Evolutionary conservation across 768 basidiomycete species (phyloP).

Genomic region (Collybia sp.): DNA sequence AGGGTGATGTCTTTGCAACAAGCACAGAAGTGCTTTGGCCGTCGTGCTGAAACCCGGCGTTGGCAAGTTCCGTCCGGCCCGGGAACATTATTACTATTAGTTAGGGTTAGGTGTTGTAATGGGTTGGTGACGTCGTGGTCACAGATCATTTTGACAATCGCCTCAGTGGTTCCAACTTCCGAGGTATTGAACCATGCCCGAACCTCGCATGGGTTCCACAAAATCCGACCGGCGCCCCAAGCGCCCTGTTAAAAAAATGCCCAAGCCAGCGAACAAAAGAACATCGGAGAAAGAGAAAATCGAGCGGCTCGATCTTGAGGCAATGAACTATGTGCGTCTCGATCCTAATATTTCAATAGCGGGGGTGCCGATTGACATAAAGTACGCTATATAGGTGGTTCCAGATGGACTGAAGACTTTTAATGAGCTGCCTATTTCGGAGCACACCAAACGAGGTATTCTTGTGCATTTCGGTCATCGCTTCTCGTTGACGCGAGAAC

Average conservation of each 20-base stretch:
- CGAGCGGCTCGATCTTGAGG: conserved; percentile 44
- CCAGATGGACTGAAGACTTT: conserved; percentile 53
- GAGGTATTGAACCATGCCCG: too few species aligned
- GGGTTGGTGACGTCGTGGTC: too few species aligned
- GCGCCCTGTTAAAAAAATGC: conserved; percentile 1
- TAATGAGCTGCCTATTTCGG: conserved; percentile 73
- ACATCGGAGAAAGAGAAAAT: conserved; percentile 43
- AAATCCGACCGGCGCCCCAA: conserved; percentile 1
- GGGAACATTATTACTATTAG: too few species aligned
- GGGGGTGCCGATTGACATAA: too few species aligned
- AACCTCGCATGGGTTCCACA: background rate
- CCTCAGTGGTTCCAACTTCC: too few species aligned
- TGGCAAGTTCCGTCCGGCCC: too few species aligned
- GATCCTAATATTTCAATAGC: too few species aligned
- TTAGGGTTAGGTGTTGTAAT: too few species aligned
- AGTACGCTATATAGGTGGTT: conserved; percentile 35
- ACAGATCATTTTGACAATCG: too few species aligned
- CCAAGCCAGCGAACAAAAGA: conserved; percentile 32
- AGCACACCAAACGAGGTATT: conserved; percentile 67
- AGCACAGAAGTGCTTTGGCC: too few species aligned
- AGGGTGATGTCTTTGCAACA: too few species aligned
- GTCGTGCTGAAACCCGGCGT: too few species aligned
- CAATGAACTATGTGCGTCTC: conserved; percentile 42
- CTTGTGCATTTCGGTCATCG: background rate
- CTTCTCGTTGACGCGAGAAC: background rate